A percentile compares a stretch with the other conserved stretches of the same genome.
Evolutionary conservation across 352 stramenopile species (phyloP).

Genomic region (Globisporangium radiosum): DNA sequence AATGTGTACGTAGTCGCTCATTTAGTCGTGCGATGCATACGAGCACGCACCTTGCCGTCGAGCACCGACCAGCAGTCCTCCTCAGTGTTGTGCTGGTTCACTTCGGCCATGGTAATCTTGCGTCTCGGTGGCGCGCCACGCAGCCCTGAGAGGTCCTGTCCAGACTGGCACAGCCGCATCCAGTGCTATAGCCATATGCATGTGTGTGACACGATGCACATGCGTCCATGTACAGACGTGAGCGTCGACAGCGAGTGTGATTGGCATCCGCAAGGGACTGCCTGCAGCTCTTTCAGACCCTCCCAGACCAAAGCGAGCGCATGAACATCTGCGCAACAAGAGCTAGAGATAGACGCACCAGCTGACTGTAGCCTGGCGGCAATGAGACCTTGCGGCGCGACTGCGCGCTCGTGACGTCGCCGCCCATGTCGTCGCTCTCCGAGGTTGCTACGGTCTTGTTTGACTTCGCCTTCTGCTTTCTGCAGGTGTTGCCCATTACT

Average conservation of each 20-base stretch:
- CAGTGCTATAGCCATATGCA: constrained; percentile 67
- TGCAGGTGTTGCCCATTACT: constrained; percentile 1
- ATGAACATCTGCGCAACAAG: too few relatives aligned
- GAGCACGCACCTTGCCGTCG: constrained; percentile 82
- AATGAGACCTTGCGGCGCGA: constrained; percentile 75
- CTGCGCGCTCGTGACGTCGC: constrained; percentile 57
- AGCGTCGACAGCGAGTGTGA: too few relatives aligned
- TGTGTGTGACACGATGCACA: neutral
- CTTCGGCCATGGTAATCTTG: constrained; percentile 78
- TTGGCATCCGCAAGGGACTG: too few relatives aligned
- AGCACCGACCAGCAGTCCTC: constrained; percentile 94
- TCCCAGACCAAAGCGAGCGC: too few relatives aligned
- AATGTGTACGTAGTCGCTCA: neutral
- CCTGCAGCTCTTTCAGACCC: too few relatives aligned
- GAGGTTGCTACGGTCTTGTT: too few relatives aligned
- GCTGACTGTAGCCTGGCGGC: constrained; percentile 87
- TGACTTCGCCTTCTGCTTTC: neutral
- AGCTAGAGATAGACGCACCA: constrained; percentile 28
- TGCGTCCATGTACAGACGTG: neutral
- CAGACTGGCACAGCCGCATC: constrained; percentile 81
- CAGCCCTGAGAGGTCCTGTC: constrained; percentile 84
- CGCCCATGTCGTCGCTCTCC: constrained; percentile 21
- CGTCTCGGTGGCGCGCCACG: constrained; percentile 42
- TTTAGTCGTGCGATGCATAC: too few relatives aligned
- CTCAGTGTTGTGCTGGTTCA: constrained; percentile 79